Base-by-base conservation (phyloP, 179 eudicot genomes). In the Patellifolia procumbens region DNA sequence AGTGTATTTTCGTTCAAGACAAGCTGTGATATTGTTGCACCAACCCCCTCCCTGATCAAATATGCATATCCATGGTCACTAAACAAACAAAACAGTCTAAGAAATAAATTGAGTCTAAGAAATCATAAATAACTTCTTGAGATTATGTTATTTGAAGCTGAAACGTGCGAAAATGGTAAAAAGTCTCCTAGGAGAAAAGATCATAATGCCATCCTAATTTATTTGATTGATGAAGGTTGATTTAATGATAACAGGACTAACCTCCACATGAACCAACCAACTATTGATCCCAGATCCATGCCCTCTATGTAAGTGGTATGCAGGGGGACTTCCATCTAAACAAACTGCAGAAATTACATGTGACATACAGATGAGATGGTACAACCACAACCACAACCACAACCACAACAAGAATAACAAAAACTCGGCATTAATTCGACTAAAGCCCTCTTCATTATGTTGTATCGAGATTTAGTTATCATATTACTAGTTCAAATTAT, bases 321-420 rank as follows among this genome's bases (percentile, higher is more conserved):
- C 99, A 3, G 99, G 92, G 39, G 99, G 87, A 68, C 98, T 93
- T 39, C 99, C 98, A 79, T 95, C 99, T 87, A 95, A 91, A 80
- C 99, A 95, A 83, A 95, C 98, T 95, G 86, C 79, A 78, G 1
- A 74, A 53, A 51, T 70, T 2, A 29, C n/a, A 55, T 62, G 32
- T 31, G 49, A 71, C 72, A 78, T 26, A 56, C 42, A 68, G 19
- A 59, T 55, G 17, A 78, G 39, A 32, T 4, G 3, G 37, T 34
- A 55, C 48, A 43, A 31, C 51, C 49, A 24, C 55, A 69, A 58
- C 29, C 19, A 63, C 42, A 61, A 28, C 31, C 35, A 39, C 68
- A 73, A 39, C 11, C 66, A 53, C 24, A 58, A 66, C 19, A 28
- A 64, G 20, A 62, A 62, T 19, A 17, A 62, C 42, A 62, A 5